Evolutionary conservation across 352 stramenopile genomes (phyloP).

Genomic region (Thalassiosira sp.): DNA sequence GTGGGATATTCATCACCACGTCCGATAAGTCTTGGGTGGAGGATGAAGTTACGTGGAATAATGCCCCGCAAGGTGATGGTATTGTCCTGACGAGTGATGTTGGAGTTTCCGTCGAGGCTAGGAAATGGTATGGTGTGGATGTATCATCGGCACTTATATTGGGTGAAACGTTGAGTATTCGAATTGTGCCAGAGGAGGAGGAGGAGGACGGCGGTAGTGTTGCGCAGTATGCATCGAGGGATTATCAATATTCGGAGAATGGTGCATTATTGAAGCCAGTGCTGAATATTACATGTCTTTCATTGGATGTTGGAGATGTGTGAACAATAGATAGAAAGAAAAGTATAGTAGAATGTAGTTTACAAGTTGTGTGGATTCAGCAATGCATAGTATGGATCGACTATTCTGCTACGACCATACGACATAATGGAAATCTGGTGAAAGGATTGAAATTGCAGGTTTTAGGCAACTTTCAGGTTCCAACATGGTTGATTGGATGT

Average conservation of each 20-base stretch:
- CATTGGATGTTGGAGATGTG: not conserved
- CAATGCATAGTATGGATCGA: not conserved
- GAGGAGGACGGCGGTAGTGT: not conserved
- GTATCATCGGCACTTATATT: conserved; percentile 27
- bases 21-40: conserved; percentile 23
- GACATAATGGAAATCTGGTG: not conserved
- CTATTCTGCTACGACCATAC: too few species aligned
- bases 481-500: too few species aligned
- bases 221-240: conserved; percentile 31
- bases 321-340: not conserved
- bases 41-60: conserved; percentile 28
- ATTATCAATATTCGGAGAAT: conserved; percentile 23
- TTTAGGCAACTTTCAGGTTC: too few species aligned
- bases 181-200: conserved; percentile 10
- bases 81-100: conserved; percentile 27
- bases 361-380: too few species aligned
- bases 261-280: conserved; percentile 24
- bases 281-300: conserved; percentile 28
- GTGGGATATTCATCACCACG: conserved; percentile 31
- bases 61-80: conserved; percentile 23
- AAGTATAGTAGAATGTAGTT: too few species aligned
- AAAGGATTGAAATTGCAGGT: too few species aligned
- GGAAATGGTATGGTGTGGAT: conserved; percentile 39
- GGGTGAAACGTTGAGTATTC: conserved; percentile 27
- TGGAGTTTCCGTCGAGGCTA: conserved; percentile 14